Evolutionary conservation across 129 eudicot species (phyloP), one percentile per base, ranked within the genome.

Genomic region (Saposhnikovia divaricata): DNA sequence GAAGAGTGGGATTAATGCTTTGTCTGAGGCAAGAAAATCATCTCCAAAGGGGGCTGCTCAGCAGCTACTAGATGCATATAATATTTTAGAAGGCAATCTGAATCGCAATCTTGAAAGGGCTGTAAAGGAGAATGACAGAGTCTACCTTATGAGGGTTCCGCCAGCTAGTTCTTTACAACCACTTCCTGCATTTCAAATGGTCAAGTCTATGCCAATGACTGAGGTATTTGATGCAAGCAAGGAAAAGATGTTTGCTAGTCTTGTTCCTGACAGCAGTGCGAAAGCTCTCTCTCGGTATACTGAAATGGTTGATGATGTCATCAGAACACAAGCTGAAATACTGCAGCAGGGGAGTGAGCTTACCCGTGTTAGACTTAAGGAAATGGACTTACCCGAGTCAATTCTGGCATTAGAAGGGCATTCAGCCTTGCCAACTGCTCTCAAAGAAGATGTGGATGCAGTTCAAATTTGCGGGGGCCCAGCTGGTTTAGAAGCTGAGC

Each of bases 91-190:
- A 80, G 78, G 82, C 38, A 89, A 87, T 81, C 80, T 95, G n/a
- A 95, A 84, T 47, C 89, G 74, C 76, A 95, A 95, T 79, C 81
- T 95, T 78, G 99, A 92, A 74, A 85, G 97, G 85, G 99, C 99
- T 70, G 76, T 87, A 88, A 95, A 92, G 84, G 99, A 95, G 86
- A 95, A 95, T 75, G 97, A 95, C 46, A 84, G 99, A 74, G 99
- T 95, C n/a, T 95, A 95, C 86, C 91, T 95, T 25, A 93, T 92
- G 97, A 87, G 99, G 89, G 96, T 95, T 80, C 99, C 99, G 15
- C 83, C 83, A 0, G 89, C 91, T 16, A 92, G 97, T 84, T 88
- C 99, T n/a, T 89, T 95, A 79, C 53, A 88, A 27, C 96, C 99
- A 50, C 88, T 95, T 65, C 93, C 99, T 25, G 86, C 99, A 46